These are phyloP conservation scores for Filobasidium floriforme DNA, from an alignment of 768 basidiomycete genomes.

Conservation along the genomic window DNA sequence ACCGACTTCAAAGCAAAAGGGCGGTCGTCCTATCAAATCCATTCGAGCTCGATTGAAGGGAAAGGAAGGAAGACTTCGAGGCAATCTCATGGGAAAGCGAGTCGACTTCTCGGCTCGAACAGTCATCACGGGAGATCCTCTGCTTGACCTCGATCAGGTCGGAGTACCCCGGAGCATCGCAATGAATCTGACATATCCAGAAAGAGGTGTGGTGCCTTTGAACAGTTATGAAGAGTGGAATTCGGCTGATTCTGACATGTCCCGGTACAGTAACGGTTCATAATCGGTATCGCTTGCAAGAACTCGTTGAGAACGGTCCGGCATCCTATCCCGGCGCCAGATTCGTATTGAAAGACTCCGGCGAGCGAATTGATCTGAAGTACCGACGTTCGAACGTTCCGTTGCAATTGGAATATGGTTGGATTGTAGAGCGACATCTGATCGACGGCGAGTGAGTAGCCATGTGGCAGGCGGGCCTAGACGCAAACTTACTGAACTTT, in stretches of 20 bases:
- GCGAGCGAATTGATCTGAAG: constrained; percentile 90
- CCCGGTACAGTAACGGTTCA: constrained; percentile 77
- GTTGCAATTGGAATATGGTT: constrained; percentile 91
- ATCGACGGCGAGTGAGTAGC: constrained; percentile 91
- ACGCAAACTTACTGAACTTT: constrained; percentile 14
- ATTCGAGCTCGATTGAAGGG: constrained; percentile 97
- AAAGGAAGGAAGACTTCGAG: constrained; percentile 94
- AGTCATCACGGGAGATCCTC: constrained; percentile 98
- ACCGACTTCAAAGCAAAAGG: constrained; percentile 93
- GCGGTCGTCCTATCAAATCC: constrained; percentile 93
- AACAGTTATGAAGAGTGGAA: not conserved
- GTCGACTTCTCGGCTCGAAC: constrained; percentile 99
- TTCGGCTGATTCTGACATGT: not conserved
- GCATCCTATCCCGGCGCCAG: constrained; percentile 90
- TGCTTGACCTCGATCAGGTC: constrained; percentile 90
- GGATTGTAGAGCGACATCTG: constrained; percentile 95
- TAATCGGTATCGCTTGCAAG: constrained; percentile 88
- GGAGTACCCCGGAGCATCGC: constrained; percentile 92
- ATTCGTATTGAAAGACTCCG: constrained; percentile 93
- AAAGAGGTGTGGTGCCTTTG: constrained; percentile 60
- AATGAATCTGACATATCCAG: constrained; percentile 95
- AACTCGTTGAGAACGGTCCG: constrained; percentile 89
- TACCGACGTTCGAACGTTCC: constrained; percentile 88
- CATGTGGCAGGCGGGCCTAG: not conserved
- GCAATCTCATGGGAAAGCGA: constrained; percentile 98